phyloP scores from a whole-genome alignment of 495 filamentous ascomycete species.

The Neurospora cerealis region DNA sequence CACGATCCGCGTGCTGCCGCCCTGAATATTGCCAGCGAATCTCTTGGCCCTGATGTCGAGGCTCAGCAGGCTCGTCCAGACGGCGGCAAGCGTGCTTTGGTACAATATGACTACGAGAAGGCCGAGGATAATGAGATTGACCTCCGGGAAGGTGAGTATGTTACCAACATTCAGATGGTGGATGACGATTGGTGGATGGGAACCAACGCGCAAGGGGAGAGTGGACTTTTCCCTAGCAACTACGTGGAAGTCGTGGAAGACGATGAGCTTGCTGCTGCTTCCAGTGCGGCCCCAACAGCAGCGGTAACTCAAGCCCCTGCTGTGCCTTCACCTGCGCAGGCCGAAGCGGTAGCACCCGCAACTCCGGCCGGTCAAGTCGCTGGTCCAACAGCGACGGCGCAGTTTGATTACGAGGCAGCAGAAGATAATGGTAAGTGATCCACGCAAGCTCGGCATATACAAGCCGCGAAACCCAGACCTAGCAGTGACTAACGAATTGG shows the following conservation, averaged over 20 bases:
- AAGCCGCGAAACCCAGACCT: not conserved
- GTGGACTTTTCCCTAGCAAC: slow-evolving; percentile 89
- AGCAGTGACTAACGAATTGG: slow-evolving; percentile 11
- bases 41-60: slow-evolving; percentile 21
- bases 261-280: slow-evolving; percentile 22
- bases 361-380: slow-evolving; percentile 22
- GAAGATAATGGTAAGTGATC: slow-evolving; percentile 70
- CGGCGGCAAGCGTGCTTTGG: slow-evolving; percentile 58
- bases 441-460: not conserved
- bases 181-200: slow-evolving; percentile 98
- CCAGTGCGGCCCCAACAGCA: slow-evolving; percentile 19
- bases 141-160: slow-evolving; percentile 77
- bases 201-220: slow-evolving; percentile 67
- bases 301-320: slow-evolving; percentile 17
- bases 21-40: slow-evolving; percentile 37
- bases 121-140: slow-evolving; percentile 95
- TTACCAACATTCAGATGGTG: slow-evolving; percentile 96
- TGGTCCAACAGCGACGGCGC: slow-evolving; percentile 63
- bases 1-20: slow-evolving; percentile 57
- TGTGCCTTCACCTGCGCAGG: slow-evolving; percentile 20
- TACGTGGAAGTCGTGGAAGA: slow-evolving; percentile 82
- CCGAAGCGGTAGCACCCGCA: slow-evolving; percentile 11
- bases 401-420: slow-evolving; percentile 95
- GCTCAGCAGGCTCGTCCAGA: slow-evolving; percentile 16
- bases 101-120: slow-evolving; percentile 95